Evolutionary conservation across 306 rosid genomes (phyloP), one percentile per base, ranked within the genome.

Genomic region (Dicorynia guianensis): DNA sequence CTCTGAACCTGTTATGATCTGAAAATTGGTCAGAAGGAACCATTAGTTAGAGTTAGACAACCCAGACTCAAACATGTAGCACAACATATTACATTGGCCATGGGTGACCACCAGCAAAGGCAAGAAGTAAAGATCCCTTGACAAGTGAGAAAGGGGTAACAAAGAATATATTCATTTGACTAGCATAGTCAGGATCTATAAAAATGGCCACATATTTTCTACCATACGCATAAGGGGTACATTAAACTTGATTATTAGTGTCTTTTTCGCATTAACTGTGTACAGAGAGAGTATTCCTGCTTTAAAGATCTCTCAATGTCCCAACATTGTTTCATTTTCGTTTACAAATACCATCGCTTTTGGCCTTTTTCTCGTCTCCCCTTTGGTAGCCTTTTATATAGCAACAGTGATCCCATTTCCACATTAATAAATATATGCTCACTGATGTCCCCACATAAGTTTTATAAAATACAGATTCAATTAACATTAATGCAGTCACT

Each of bases 1-100:
- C 89, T 94, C 98, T 6, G 98, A 91, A 75, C 98, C 97, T 54
- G 97, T 92, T 81, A 94, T 85, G 74, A 92, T 90, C 97, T 94
- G 91, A 71, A 75, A 46, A 83, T 67, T 46, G 25, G 36, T 81
- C 75, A 71, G 74, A 71, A 39, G 48, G 47, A 78, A 59, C 65
- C 33, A 39, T 61, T 18, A 30, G 80, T 81, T 63, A 71, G 80
- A 30, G 80, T 81, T 63, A 71, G 80, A 71, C 2, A 75, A 76
- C 50, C 71, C 12, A 58, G 72, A 63, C 67, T 43, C 34, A 65
- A 59, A 18, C 59, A 43, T 62, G 40, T 48, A 38, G 65, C 46
- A 38, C 43, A 46, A 11, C n/a, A 46, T 46, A 46, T 46, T 5
- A 40, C 46, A 5, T 5, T 6, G 46, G 2, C 46, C 46, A 40